phyloP scores from a whole-genome alignment of 805 yeast genomes.

The Cyberlindnera petersonii region DNA sequence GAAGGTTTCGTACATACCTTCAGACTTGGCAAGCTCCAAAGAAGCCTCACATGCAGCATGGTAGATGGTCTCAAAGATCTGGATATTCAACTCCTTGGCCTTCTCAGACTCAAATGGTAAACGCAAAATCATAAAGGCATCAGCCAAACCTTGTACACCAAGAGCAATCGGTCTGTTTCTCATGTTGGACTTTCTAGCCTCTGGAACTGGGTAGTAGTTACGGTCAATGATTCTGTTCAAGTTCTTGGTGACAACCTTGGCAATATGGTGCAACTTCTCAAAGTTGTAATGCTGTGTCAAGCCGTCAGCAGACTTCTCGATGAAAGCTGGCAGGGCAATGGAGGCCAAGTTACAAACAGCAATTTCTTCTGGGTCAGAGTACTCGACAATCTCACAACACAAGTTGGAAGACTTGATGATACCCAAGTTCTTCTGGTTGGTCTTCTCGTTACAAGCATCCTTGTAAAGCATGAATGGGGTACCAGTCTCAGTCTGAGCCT shows the following conservation, averaged over 20 bases:
- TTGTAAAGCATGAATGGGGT: constrained; percentile 93
- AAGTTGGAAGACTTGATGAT: constrained; percentile 89
- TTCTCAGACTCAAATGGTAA: constrained; percentile 81
- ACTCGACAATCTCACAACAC: constrained; percentile 93
- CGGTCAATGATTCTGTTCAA: constrained; percentile 81
- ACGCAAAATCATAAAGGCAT: constrained; percentile 73
- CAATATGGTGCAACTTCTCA: constrained; percentile 64
- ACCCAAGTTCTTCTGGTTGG: constrained; percentile 91
- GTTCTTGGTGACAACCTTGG: constrained; percentile 75
- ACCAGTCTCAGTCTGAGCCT: constrained; percentile 95
- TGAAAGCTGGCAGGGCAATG: constrained; percentile 79
- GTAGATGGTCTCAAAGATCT: constrained; percentile 92
- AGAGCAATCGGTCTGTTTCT: constrained; percentile 91
- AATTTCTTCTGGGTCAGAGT: constrained; percentile 83
- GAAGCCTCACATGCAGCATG: constrained; percentile 92
- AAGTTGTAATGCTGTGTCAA: constrained; percentile 60
- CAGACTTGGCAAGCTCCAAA: constrained; percentile 64
- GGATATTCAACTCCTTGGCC: constrained; percentile 72
- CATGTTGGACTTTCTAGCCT: constrained; percentile 71
- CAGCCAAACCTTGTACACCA: constrained; percentile 98
- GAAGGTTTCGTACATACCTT: constrained; percentile 71
- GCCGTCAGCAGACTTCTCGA: constrained; percentile 45
- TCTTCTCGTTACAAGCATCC: constrained; percentile 83
- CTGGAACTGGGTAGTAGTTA: constrained; percentile 77
- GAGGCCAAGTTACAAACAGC: constrained; percentile 97